Evolutionary conservation across 768 basidiomycete species (phyloP).

Genomic region (Xerocomellus chrysenteron): DNA sequence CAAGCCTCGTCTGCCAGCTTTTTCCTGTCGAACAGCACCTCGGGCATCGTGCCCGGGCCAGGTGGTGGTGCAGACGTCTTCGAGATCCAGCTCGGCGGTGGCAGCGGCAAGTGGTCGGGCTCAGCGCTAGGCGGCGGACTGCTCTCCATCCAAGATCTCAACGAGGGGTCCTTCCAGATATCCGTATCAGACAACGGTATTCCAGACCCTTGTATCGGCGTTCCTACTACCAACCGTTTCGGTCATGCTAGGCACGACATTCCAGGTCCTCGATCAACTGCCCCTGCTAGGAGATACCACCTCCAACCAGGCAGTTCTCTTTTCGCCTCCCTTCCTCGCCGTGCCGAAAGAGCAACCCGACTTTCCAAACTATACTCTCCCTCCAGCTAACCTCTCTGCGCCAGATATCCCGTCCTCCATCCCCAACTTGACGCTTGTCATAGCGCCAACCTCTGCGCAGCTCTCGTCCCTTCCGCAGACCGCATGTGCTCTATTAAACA

Average conservation of each 20-base stretch:
- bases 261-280: conserved; percentile 38
- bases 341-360: conserved; percentile 36
- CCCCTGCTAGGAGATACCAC: conserved; percentile 77
- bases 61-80: conserved; percentile 40
- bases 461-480: conserved; percentile 51
- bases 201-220: not conserved
- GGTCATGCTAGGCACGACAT: conserved; percentile 45
- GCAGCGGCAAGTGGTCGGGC: conserved; percentile 54
- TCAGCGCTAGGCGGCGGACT: conserved; percentile 47
- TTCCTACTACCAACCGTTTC: conserved; percentile 2
- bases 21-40: conserved; percentile 54
- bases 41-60: conserved; percentile 36
- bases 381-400: conserved; percentile 49
- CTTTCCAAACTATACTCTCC: conserved; percentile 79
- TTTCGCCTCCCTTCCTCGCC: conserved; percentile 56
- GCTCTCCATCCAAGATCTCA: conserved; percentile 45
- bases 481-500: conserved; percentile 53
- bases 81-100: conserved; percentile 49
- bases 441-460: conserved; percentile 49
- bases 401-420: conserved; percentile 41
- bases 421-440: conserved; percentile 54
- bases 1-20: conserved; percentile 45
- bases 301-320: conserved; percentile 67
- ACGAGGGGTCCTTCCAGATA: conserved; percentile 53
- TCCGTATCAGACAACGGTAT: conserved; percentile 50